phyloP scores from a whole-genome alignment of 495 filamentous ascomycete species.

The Trichoderma virens region DNA sequence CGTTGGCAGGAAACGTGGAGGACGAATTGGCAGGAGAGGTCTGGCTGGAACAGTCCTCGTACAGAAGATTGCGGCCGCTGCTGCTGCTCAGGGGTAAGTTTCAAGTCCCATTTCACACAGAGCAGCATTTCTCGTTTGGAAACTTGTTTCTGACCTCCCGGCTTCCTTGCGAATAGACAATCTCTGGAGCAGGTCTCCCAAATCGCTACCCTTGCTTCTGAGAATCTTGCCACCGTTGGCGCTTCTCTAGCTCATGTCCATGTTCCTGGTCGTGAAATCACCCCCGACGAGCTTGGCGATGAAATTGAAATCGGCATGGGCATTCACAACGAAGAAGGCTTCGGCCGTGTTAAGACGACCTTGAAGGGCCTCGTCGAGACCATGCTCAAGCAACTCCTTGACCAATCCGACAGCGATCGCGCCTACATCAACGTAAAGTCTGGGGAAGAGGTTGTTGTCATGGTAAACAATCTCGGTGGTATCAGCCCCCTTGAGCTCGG shows the following conservation, averaged over 20 bases:
- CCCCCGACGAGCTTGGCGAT: conserved; percentile 42
- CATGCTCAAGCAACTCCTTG: conserved; percentile 77
- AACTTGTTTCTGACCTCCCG: neutral
- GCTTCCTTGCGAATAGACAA: conserved; percentile 25
- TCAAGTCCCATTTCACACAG: neutral
- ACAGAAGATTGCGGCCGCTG: conserved; percentile 78
- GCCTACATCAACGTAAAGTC: conserved; percentile 63
- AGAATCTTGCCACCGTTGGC: conserved; percentile 76
- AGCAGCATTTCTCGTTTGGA: too few species aligned
- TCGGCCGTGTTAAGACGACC: conserved; percentile 55
- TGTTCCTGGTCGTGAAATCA: conserved; percentile 64
- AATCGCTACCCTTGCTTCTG: conserved; percentile 61
- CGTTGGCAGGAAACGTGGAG: conserved; percentile 71
- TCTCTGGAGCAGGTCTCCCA: conserved; percentile 58
- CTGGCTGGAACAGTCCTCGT: conserved; percentile 87
- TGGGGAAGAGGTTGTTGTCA: conserved; percentile 53
- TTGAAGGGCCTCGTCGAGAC: conserved; percentile 63
- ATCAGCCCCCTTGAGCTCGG: conserved; percentile 82
- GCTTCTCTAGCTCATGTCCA: conserved; percentile 83
- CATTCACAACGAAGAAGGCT: conserved; percentile 94
- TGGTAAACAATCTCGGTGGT: conserved; percentile 91
- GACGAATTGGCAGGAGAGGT: conserved; percentile 86
- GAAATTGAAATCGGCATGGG: conserved; percentile 98
- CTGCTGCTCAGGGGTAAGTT: conserved; percentile 55
- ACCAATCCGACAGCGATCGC: conserved; percentile 70